A percentile compares a stretch with the other conserved stretches of the same genome.
phyloP scores from a whole-genome alignment of 192 early-diverging fungal species.

The Backusella psychrophila region DNA sequence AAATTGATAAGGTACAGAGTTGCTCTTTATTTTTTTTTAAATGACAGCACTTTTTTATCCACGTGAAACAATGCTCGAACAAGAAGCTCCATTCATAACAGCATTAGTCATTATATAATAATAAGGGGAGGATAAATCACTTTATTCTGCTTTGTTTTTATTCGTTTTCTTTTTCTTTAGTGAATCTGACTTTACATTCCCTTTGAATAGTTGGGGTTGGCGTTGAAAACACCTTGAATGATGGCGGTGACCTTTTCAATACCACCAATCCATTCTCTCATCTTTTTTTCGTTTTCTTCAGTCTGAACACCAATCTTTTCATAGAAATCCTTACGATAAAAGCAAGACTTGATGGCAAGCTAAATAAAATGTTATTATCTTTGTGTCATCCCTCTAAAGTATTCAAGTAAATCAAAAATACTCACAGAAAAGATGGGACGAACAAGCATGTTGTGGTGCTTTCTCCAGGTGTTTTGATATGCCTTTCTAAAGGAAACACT shows the following conservation, averaged over 20 bases:
- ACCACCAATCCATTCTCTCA: conserved; percentile 65
- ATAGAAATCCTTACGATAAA: conserved; percentile 82
- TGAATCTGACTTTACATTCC: conserved; percentile 6
- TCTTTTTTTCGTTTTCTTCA: conserved; percentile 49
- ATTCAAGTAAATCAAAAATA: neutral
- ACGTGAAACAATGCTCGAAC: neutral
- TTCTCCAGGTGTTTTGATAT: conserved; percentile 60
- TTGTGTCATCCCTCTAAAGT: too few species aligned
- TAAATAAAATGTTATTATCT: conserved; percentile 10
- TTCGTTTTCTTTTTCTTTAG: neutral
- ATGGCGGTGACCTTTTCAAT: conserved; percentile 67
- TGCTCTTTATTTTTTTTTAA: neutral
- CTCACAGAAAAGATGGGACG: conserved; percentile 58
- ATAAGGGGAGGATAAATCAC: neutral
- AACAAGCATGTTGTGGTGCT: conserved; percentile 64
- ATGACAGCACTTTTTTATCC: neutral
- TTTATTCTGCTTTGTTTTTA: neutral
- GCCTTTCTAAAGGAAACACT: conserved; percentile 63
- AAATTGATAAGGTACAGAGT: neutral
- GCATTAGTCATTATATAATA: neutral
- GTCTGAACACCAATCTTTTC: conserved; percentile 68
- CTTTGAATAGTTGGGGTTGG: conserved; percentile 17
- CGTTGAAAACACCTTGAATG: conserved; percentile 58
- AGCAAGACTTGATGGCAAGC: conserved; percentile 88
- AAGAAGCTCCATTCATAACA: neutral